Conservation (phyloP, 768 basidiomycete species). For the Agrocybe chaxingu region DNA sequence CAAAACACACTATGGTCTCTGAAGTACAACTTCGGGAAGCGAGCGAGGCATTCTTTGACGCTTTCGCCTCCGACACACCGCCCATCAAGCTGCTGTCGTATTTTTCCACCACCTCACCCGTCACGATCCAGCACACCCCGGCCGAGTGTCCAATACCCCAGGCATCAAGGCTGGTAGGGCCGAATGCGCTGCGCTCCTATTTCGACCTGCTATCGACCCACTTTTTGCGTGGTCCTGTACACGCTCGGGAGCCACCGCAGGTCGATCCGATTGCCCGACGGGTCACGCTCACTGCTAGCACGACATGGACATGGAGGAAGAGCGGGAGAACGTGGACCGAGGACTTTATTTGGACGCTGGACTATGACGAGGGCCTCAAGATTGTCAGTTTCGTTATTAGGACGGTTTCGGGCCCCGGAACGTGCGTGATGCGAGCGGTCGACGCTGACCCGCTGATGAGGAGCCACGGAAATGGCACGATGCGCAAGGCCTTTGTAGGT, state of each 20-base stretch:
- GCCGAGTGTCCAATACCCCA: conserved; percentile 28
- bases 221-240: conserved; percentile 22
- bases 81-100: conserved; percentile 30
- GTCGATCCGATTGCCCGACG: conserved; percentile 23
- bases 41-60: conserved; percentile 33
- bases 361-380: conserved; percentile 40
- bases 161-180: conserved; percentile 33
- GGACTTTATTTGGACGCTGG: conserved; percentile 42
- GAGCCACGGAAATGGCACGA: no score
- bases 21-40: conserved; percentile 29
- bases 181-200: conserved; percentile 47
- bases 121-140: conserved; percentile 40
- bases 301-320: conserved; percentile 44
- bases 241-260: conserved; percentile 25
- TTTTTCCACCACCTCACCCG: conserved; percentile 37
- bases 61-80: conserved; percentile 30
- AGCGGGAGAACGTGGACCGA: conserved; percentile 42
- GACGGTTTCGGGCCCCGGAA: conserved; percentile 36
- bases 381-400: conserved; percentile 37
- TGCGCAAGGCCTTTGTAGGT: no score
- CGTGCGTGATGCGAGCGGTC: conserved; percentile 46
- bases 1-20: conserved; percentile 13
- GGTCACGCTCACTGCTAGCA: conserved; percentile 33
- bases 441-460: conserved; percentile 18
- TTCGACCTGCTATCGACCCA: conserved; percentile 46